These are phyloP conservation scores for Lineolata rhizophorae DNA, from an alignment of 495 filamentous ascomycete genomes.

Conservation along the genomic window DNA sequence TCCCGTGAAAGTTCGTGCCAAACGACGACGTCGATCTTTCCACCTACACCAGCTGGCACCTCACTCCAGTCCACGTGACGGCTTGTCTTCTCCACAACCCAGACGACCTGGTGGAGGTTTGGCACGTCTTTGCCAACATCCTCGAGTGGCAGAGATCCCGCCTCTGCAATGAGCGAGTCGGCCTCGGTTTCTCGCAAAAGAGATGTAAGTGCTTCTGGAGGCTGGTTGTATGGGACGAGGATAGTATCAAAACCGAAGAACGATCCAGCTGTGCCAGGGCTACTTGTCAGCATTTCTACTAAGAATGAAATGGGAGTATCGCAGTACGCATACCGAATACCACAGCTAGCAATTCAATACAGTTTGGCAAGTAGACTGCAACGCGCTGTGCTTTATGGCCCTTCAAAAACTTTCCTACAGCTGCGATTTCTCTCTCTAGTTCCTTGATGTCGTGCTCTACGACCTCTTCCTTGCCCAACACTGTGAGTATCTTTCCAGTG, in stretches of 20 bases:
- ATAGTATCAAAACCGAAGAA: constrained; percentile 70
- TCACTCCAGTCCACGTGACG: constrained; percentile 83
- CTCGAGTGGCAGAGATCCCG: constrained; percentile 71
- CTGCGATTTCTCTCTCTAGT: constrained; percentile 66
- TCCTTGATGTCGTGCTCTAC: constrained; percentile 49
- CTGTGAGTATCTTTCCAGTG: constrained; percentile 65
- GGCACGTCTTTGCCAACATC: constrained; percentile 41
- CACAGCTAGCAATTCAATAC: constrained; percentile 58
- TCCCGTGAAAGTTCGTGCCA: constrained; percentile 74
- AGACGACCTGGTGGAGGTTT: constrained; percentile 57
- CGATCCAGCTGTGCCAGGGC: constrained; percentile 29
- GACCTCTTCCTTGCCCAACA: constrained; percentile 51
- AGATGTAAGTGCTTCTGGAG: constrained; percentile 37
- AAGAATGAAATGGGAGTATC: too few species aligned
- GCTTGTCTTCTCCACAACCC: constrained; percentile 84
- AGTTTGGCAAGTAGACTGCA: constrained; percentile 84
- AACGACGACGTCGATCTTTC: constrained; percentile 51
- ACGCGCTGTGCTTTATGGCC: constrained; percentile 48
- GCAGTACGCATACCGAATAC: constrained; percentile 51
- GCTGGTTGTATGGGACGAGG: constrained; percentile 61
- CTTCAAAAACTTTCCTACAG: constrained; percentile 58
- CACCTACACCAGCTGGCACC: constrained; percentile 48
- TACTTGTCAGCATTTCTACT: background rate
- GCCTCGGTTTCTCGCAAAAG: constrained; percentile 48
- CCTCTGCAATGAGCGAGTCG: constrained; percentile 64